Conservation (phyloP, 768 basidiomycete genomes). For the Galerina marginata region DNA sequence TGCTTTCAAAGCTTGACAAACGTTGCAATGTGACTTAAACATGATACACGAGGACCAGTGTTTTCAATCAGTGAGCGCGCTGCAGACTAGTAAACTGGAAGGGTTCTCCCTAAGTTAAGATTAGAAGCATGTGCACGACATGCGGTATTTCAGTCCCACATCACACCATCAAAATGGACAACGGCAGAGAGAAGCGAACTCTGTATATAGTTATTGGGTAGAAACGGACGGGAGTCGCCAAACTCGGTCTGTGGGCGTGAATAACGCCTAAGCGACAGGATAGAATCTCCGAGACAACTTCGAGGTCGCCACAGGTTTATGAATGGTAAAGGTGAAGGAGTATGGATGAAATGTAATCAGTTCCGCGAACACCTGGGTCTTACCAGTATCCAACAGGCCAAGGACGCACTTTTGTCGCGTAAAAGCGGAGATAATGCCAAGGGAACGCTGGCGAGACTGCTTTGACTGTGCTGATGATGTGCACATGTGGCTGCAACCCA, state of each 20-base stretch:
- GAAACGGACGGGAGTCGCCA: conserved; percentile 5
- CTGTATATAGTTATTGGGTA: conserved; percentile 10
- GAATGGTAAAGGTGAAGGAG: too few species aligned
- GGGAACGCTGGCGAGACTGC: conserved; percentile 4
- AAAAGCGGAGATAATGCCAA: not conserved
- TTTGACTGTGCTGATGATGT: conserved; percentile 7
- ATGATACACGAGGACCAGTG: not conserved
- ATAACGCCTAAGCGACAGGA: not conserved
- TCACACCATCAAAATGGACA: conserved; percentile 15
- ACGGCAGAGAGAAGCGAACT: conserved; percentile 4
- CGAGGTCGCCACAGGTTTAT: too few species aligned
- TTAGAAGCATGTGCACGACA: conserved; percentile 13
- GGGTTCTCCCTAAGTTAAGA: conserved; percentile 14
- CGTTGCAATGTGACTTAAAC: not conserved
- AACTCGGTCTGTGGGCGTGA: not conserved
- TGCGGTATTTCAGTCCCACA: conserved; percentile 11
- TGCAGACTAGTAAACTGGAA: conserved; percentile 1
- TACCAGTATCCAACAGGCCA: too few species aligned
- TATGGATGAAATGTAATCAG: too few species aligned
- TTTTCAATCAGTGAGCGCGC: not conserved
- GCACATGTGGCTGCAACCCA: conserved; percentile 9
- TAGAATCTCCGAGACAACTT: too few species aligned
- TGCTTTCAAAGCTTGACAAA: not conserved
- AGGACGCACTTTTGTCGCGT: too few species aligned
- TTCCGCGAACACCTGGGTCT: too few species aligned